Percentiles rank a stretch among this genome's conserved stretches.
These are phyloP conservation scores for Cymbopogon flexuosus DNA, from an alignment of 202 grass and related monocot genomes.

Conservation along the genomic window DNA sequence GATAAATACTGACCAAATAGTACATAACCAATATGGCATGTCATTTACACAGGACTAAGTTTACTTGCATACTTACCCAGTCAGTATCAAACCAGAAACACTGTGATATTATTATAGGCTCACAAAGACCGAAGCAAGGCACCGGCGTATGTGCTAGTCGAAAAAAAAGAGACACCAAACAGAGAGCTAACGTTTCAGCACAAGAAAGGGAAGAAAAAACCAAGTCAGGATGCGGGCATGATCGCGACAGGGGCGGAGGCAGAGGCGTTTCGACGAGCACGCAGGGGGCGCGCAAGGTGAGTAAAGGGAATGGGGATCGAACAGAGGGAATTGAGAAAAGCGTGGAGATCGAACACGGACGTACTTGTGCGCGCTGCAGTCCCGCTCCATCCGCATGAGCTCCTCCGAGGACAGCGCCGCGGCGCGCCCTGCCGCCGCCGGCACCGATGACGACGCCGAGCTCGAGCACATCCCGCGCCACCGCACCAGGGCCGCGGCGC, in stretches of 20 bases:
- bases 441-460: slow-evolving; percentile 22
- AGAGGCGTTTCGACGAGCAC: neutral
- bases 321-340: neutral
- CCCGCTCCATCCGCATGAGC: slow-evolving; percentile 71
- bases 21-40: neutral
- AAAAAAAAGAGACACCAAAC: too few relatives aligned
- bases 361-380: slow-evolving; percentile 85
- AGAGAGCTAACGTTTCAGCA: neutral
- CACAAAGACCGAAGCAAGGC: too few relatives aligned
- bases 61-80: neutral
- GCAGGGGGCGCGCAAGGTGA: neutral
- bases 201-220: neutral
- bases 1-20: neutral
- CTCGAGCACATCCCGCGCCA: slow-evolving; percentile 44
- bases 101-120: neutral
- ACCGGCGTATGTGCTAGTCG: too few relatives aligned
- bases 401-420: slow-evolving; percentile 69
- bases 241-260: neutral
- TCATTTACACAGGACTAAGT: neutral
- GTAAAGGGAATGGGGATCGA: neutral
- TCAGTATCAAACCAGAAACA: too few relatives aligned
- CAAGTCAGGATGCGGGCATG: neutral
- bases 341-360: neutral
- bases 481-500: slow-evolving; percentile 8
- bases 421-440: slow-evolving; percentile 23